Conservation (phyloP, 345 rosid genomes). For the Noccaea caerulescens region DNA sequence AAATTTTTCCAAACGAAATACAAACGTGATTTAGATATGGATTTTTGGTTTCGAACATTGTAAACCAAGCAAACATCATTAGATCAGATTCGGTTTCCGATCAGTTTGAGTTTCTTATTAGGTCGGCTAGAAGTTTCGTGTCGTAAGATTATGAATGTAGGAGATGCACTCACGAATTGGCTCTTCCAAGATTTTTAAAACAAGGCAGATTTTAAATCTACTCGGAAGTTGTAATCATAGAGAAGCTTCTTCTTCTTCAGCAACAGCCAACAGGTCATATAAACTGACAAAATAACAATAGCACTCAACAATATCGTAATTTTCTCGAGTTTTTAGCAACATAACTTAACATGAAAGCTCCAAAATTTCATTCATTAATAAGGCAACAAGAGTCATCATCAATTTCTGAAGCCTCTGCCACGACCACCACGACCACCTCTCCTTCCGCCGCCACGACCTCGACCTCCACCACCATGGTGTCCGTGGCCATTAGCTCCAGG, state of each 20-base stretch:
- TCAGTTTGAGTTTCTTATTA: neutral
- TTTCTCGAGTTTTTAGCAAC: slow-evolving; percentile 17
- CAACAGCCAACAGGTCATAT: neutral
- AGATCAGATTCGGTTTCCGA: neutral
- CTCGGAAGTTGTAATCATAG: neutral
- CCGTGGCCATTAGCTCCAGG: slow-evolving; percentile 52
- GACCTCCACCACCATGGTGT: slow-evolving; percentile 47
- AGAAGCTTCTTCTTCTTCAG: neutral
- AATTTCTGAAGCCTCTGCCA: slow-evolving; percentile 50
- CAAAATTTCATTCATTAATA: slow-evolving; percentile 11
- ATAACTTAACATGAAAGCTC: slow-evolving; percentile 2
- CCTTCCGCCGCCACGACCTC: slow-evolving; percentile 59
- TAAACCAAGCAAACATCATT: neutral
- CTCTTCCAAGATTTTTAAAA: no score
- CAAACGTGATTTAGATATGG: neutral
- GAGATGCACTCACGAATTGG: no score
- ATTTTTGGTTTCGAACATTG: neutral
- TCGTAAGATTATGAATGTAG: neutral
- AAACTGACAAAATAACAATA: slow-evolving; percentile 27
- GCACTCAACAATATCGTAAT: slow-evolving; percentile 21
- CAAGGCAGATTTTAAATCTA: no score
- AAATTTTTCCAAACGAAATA: no score
- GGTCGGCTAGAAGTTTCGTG: neutral
- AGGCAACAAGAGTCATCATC: slow-evolving; percentile 18
- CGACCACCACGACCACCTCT: slow-evolving; percentile 57